Conservation (phyloP, 2,329 filamentous ascomycete genomes). For the Diaporthe ilicicola region DNA sequence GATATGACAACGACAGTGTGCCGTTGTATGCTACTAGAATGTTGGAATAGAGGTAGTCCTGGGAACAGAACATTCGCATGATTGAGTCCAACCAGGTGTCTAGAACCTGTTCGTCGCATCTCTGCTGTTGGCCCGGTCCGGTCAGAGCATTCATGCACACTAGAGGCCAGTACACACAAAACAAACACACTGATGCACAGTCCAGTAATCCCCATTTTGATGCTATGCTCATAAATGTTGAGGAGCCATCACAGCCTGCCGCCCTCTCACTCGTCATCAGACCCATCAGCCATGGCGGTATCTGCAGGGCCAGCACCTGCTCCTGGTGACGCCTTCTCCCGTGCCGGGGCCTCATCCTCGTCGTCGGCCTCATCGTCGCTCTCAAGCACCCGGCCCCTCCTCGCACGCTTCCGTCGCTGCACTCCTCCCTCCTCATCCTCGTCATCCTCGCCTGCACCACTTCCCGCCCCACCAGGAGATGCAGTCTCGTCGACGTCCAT, state of each 20-base stretch:
- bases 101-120: conserved; percentile 8
- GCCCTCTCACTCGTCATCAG: conserved; percentile 44
- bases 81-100: neutral
- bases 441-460: conserved; percentile 47
- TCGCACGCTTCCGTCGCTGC: conserved; percentile 50
- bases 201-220: neutral
- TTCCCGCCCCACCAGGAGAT: conserved; percentile 17
- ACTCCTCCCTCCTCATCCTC: conserved; percentile 59
- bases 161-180: neutral
- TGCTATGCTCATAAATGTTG: neutral
- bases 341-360: conserved; percentile 36
- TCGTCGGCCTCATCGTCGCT: conserved; percentile 64
- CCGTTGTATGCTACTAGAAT: too few relatives aligned
- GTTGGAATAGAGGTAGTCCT: neutral
- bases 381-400: conserved; percentile 60
- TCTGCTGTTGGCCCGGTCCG: neutral
- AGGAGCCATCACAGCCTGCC: neutral
- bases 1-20: neutral
- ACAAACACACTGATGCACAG: neutral
- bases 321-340: conserved; percentile 31
- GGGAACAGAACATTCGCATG: neutral
- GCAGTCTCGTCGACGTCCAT: conserved; percentile 62
- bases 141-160: conserved; percentile 14
- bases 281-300: conserved; percentile 45
- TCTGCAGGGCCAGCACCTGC: conserved; percentile 38